A percentile compares a stretch with the other conserved stretches of the same genome.
Conservation (phyloP, 192 early-diverging fungal species). For the Coemansia sp. region DNA sequence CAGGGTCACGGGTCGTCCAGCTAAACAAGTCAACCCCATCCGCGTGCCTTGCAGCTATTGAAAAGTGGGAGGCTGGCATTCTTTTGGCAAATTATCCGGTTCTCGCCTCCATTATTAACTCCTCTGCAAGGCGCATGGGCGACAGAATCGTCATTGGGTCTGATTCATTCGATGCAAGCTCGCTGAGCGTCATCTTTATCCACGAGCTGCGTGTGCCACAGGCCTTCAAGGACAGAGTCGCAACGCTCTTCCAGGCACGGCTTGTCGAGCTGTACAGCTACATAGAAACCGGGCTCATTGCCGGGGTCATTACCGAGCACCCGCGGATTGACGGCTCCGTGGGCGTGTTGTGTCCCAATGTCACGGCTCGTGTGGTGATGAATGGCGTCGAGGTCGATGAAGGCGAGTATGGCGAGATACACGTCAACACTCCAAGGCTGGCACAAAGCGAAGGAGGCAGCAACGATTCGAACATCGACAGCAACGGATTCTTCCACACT, state of each 20-base stretch:
- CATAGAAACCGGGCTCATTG: constrained; percentile 44
- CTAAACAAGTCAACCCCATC: constrained; percentile 19
- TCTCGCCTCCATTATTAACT: constrained; percentile 19
- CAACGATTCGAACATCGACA: too few species aligned
- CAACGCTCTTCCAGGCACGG: constrained; percentile 29
- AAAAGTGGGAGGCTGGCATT: constrained; percentile 27
- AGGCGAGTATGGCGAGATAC: constrained; percentile 46
- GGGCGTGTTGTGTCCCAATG: constrained; percentile 38
- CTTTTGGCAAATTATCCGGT: constrained; percentile 33
- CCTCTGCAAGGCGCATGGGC: constrained; percentile 13
- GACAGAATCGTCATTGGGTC: constrained; percentile 12
- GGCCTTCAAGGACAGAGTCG: constrained; percentile 22
- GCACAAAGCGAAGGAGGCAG: not conserved
- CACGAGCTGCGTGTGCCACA: constrained; percentile 30
- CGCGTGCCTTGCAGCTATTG: constrained; percentile 33
- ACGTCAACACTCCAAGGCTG: constrained; percentile 42
- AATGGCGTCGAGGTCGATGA: constrained; percentile 37
- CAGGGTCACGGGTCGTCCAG: constrained; percentile 47
- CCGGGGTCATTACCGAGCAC: constrained; percentile 48
- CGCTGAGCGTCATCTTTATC: constrained; percentile 33
- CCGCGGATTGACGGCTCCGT: constrained; percentile 44
- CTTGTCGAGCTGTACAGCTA: constrained; percentile 52
- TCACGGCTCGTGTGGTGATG: constrained; percentile 36
- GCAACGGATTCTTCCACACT: constrained; percentile 29
- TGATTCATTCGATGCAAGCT: constrained; percentile 21